These are phyloP conservation scores for Fraxinus excelsior DNA, from an alignment of 257 asterid species.

Conservation along the genomic window DNA sequence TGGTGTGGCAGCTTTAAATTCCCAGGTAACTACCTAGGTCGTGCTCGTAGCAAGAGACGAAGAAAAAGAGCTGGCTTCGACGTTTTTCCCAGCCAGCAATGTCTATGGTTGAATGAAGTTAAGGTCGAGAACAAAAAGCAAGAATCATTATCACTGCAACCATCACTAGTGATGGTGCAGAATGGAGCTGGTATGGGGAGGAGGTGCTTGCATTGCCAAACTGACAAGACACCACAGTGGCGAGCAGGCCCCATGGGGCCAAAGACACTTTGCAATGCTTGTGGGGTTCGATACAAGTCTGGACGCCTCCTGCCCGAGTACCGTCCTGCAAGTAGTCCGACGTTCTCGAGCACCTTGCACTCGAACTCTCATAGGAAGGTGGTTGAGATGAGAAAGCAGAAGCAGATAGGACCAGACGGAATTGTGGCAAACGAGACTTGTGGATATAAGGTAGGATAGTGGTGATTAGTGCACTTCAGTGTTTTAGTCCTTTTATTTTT, in stretches of 20 bases:
- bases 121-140: slow-evolving; percentile 27
- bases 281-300: slow-evolving; percentile 53
- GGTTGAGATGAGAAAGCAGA: slow-evolving; percentile 53
- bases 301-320: slow-evolving; percentile 56
- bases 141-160: slow-evolving; percentile 15
- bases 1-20: slow-evolving; percentile 31
- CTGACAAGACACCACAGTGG: slow-evolving; percentile 57
- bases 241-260: slow-evolving; percentile 54
- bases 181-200: slow-evolving; percentile 34
- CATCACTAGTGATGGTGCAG: slow-evolving; percentile 2
- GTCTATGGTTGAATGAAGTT: slow-evolving; percentile 24
- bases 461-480: slow-evolving; percentile 22
- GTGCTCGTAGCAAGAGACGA: slow-evolving; percentile 41
- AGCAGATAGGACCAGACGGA: slow-evolving; percentile 24
- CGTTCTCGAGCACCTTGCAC: slow-evolving; percentile 37
- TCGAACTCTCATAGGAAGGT: slow-evolving; percentile 58
- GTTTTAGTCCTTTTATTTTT: slow-evolving; percentile 6
- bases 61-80: slow-evolving; percentile 26
- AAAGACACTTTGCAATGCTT: slow-evolving; percentile 54
- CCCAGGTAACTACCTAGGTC: slow-evolving; percentile 33
- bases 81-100: slow-evolving; percentile 26
- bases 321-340: slow-evolving; percentile 58
- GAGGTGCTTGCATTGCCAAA: slow-evolving; percentile 45
- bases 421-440: slow-evolving; percentile 32
- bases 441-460: slow-evolving; percentile 42